Percentiles rank a stretch among this genome's conserved stretches.
Conservation (phyloP, 306 rosid genomes). For the Cucurbita maxima region DNA sequence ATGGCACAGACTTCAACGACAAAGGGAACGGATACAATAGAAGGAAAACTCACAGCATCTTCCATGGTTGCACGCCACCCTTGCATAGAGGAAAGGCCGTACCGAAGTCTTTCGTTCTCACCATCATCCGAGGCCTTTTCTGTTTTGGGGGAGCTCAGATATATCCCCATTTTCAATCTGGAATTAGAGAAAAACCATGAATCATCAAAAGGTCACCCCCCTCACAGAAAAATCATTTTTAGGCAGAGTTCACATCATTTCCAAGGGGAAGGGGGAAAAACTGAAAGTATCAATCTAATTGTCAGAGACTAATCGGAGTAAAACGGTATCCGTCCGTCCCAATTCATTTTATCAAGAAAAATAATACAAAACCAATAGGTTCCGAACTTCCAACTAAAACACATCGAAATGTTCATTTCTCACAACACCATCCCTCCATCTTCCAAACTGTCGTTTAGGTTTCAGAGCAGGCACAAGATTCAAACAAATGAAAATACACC, state of each 20-base stretch:
- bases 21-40: not conserved
- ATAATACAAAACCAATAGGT: not conserved
- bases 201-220: not conserved
- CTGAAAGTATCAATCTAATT: not conserved
- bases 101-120: slow-evolving; percentile 56
- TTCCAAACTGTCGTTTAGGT: not conserved
- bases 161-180: slow-evolving; percentile 59
- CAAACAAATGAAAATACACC: not conserved
- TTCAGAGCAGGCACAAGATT: not conserved
- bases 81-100: slow-evolving; percentile 83
- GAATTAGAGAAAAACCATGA: slow-evolving; percentile 3
- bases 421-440: not conserved
- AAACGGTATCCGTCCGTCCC: not conserved
- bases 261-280: not conserved
- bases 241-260: not conserved
- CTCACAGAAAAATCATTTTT: not conserved
- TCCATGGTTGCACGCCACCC: slow-evolving; percentile 99
- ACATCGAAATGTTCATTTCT: slow-evolving; percentile 3
- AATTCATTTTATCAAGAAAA: not conserved
- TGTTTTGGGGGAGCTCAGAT: slow-evolving; percentile 76
- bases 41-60: slow-evolving; percentile 53
- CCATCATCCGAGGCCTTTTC: slow-evolving; percentile 86
- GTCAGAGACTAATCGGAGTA: not conserved
- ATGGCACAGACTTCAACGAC: not conserved
- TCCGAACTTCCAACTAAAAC: not conserved